Evolutionary conservation across 2,329 filamentous ascomycete genomes (phyloP), one percentile per base, ranked within the genome.

Genomic region (Trichophyton mentagrophytes): DNA sequence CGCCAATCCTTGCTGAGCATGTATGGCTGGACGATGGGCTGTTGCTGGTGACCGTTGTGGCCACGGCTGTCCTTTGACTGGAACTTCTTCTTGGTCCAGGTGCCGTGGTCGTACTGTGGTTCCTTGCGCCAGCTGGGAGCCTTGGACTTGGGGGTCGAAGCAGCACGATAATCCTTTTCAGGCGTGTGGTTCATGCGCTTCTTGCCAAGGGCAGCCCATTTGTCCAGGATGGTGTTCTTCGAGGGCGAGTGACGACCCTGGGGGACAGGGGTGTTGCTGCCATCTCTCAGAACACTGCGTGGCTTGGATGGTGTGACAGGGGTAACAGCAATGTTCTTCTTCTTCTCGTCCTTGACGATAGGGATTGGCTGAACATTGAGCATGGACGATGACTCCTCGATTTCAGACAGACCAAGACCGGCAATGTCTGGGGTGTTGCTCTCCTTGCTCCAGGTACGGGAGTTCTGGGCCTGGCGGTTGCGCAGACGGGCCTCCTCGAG

Each of bases 181-280:
- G 76, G 73, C 55, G 81, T 80, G 69, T 81, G 83, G 62, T 84
- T 88, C 63, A 90, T 85, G 60, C 92, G 84, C 68, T 88, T 87
- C 71, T 95, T 88, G 64, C 92, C 92, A 57, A 97, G 80, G 11
- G 85, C 88, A 25, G 88, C 84, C 92, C 92, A 97, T 72, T 95
- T 96, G 74, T 96, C 92, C 59, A 88, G 62, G 33, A 69, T 69
- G 30, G 69, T 69, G 64, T 73, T 73, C 25, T 61, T 63, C 1
- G 85, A 81, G 49, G 87, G 82, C n/a, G 85, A 83, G 67, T 86
- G 85, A 61, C 81, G 81, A 61, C 79, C 73, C 9, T 30, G 30
- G 1, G 30, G 13, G 11, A 56, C 46, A 57, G 33, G 42, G 22
- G 38, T 27, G 46, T 56, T 55, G 53, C 22, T 58, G 11, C 57